Percentiles rank a stretch among this genome's conserved stretches.
These are phyloP conservation scores for Colletotrichum navitas DNA, from an alignment of 2,329 filamentous ascomycete species.

Conservation along the genomic window DNA sequence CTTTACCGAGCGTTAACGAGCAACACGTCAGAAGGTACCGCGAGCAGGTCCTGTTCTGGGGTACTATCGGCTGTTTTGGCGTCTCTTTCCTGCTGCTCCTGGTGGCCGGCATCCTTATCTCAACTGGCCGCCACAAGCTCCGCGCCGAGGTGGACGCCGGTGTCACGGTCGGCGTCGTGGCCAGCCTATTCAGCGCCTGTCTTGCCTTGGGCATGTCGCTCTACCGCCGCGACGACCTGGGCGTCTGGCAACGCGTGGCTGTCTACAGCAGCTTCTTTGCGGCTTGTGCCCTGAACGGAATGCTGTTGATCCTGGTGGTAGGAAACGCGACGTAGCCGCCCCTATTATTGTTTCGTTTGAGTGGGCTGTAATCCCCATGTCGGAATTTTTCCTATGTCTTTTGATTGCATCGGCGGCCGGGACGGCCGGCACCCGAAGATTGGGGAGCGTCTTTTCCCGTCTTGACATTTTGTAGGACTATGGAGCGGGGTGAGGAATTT, in stretches of 20 bases:
- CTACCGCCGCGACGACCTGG: slow-evolving; percentile 61
- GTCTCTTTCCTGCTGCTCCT: slow-evolving; percentile 73
- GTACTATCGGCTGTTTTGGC: slow-evolving; percentile 66
- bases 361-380: slow-evolving; percentile 7
- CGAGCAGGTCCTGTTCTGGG: slow-evolving; percentile 68
- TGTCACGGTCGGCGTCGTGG: slow-evolving; percentile 76
- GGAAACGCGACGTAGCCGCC: slow-evolving; percentile 52
- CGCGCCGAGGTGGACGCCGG: slow-evolving; percentile 80
- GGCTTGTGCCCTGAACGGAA: slow-evolving; percentile 58
- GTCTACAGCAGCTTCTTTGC: slow-evolving; percentile 54
- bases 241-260: slow-evolving; percentile 58
- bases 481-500: slow-evolving; percentile 23
- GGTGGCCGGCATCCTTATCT: slow-evolving; percentile 74
- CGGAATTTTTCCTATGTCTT: slow-evolving; percentile 10
- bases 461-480: slow-evolving; percentile 25
- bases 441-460: neutral
- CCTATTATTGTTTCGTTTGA: slow-evolving; percentile 2
- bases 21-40: slow-evolving; percentile 64
- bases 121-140: slow-evolving; percentile 76
- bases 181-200: slow-evolving; percentile 74
- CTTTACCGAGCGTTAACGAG: slow-evolving; percentile 64
- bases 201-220: slow-evolving; percentile 71
- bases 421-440: neutral
- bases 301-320: slow-evolving; percentile 58
- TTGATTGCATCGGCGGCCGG: slow-evolving; percentile 20